phyloP scores from a whole-genome alignment of 257 asterid genomes.

The Paulownia fortunei region DNA sequence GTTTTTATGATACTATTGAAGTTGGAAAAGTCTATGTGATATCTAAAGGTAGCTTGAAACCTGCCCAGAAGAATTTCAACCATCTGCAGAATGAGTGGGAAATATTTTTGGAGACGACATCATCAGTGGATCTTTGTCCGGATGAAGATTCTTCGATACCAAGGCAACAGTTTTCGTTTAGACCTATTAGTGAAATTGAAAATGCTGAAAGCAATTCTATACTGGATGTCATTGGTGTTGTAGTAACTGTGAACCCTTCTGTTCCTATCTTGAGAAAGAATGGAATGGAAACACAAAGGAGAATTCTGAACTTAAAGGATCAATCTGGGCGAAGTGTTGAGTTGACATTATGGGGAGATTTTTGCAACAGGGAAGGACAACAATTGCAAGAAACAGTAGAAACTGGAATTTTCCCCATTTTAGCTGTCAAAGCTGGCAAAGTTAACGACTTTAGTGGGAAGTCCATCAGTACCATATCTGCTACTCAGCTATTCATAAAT shows the following conservation, averaged over 20 bases:
- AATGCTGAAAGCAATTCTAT: conserved; percentile 78
- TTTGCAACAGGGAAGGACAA: conserved; percentile 92
- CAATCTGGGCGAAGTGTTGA: conserved; percentile 81
- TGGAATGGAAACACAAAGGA: conserved; percentile 96
- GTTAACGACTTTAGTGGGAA: conserved; percentile 92
- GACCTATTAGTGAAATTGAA: conserved; percentile 79
- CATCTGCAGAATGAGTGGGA: conserved; percentile 98
- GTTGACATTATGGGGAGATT: conserved; percentile 95
- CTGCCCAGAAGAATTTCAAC: conserved; percentile 94
- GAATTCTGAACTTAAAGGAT: conserved; percentile 83
- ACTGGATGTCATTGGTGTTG: conserved; percentile 85
- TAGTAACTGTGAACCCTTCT: conserved; percentile 78
- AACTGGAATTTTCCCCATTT: conserved; percentile 66
- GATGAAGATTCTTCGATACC: conserved; percentile 93
- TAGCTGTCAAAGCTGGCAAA: conserved; percentile 94
- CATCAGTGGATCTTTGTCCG: conserved; percentile 76
- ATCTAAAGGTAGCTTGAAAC: conserved; percentile 91
- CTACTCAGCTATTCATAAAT: conserved; percentile 85
- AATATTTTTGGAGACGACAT: conserved; percentile 73
- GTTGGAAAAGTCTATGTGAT: conserved; percentile 85
- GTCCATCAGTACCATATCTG: conserved; percentile 80
- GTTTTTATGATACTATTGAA: conserved; percentile 74
- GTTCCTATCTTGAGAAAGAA: conserved; percentile 92
- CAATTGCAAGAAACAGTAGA: conserved; percentile 70
- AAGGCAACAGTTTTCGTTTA: conserved; percentile 80